Base-by-base conservation (phyloP, 345 rosid genomes). In the Citrus maxima region DNA sequence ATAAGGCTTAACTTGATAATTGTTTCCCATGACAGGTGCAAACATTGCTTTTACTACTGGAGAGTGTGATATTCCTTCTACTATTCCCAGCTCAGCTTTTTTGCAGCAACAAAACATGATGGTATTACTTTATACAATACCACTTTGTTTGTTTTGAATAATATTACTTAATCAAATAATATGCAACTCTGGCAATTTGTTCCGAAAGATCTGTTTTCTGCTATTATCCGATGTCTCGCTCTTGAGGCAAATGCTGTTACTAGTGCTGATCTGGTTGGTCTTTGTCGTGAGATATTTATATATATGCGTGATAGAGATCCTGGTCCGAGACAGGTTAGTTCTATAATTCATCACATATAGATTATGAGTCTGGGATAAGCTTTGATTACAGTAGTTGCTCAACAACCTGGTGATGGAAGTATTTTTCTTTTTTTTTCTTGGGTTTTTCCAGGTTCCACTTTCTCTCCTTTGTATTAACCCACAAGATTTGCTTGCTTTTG, bases 211-310 rank as follows among this genome's bases (percentile, higher is more conserved):
- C 79, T 96, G 59, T 92, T 94, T 80, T 86, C 89, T 70, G 85
- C 93, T n/a, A 84, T 90, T 70, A 91, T 96, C 75, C 86, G 77
- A 77, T 93, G 93, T 72, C 78, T 96, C 82, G 85, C 92, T 70
- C 92, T 96, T 16, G 99, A 96, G 87, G 91, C 99, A 74, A 91
- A 96, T 83, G 96, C 93, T 35, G 2, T 91, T 76, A 86, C 83
- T 79, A 88, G 97, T 68, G 91, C 90, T 34, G 97, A 96, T 79
- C 85, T 94, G 56, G 89, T 96, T 82, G 86, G 83, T 78, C 88
- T 94, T 64, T 96, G 97, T 83, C 95, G 98, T 25, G 97, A 94
- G 78, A 94, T 96, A 82, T 94, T 84, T 74, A 69, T 93, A 9
- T 83, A 90, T 87, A 90, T 96, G 34, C 84, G 88, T 77, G 97